Evolutionary conservation across 805 yeast genomes (phyloP), one percentile per base, ranked within the genome.

Genomic region (Saccharomycopsis lassenensis): DNA sequence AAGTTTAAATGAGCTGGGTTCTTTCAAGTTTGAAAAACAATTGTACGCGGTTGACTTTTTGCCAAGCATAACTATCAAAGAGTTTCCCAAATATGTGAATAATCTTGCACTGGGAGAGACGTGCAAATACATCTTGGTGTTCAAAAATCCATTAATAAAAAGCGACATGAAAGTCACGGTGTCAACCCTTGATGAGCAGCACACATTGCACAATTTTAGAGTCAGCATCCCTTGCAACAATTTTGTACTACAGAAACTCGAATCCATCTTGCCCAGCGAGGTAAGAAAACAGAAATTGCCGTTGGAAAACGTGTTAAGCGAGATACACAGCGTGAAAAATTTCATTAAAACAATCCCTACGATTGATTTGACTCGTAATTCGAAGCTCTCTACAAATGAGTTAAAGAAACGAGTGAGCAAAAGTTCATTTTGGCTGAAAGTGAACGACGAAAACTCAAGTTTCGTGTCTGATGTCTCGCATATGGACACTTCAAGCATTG

Each of bases 41-140:
- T 33, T 41, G 3, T 29, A 38, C 20, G 54, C 55, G 1, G 29
- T 33, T 2, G 50, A 48, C 12, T n/a, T 41, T 4, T 11, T 55
- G 7, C 61, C 59, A 2, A 38, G 36, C 7, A 36, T 56, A 4
- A 29, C 19, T 2, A 26, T 49, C 14, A 3, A n/a, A 11, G 6
- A 12, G 12, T 28, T 36, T 12, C 31, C 33, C 22, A 26, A 23
- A 15, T n/a, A 36, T 23, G 10, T 12, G 12, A 24, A 20, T 25
- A 14, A 27, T 6, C 12, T 35, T 11, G 14, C 14, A 24, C 30
- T 31, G 11, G 21, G 20, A 12, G 24, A n/a, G 5, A 17, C 25
- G 8, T 12, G 29, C 2, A 26, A 22, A n/a, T 36, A 23, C 21
- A 12, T 20, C 6, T 17, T 35, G 7, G 27, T 14, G 8, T 37